These are phyloP conservation scores for Cercophora sp. DNA, from an alignment of 495 filamentous ascomycete genomes.

Conservation along the genomic window DNA sequence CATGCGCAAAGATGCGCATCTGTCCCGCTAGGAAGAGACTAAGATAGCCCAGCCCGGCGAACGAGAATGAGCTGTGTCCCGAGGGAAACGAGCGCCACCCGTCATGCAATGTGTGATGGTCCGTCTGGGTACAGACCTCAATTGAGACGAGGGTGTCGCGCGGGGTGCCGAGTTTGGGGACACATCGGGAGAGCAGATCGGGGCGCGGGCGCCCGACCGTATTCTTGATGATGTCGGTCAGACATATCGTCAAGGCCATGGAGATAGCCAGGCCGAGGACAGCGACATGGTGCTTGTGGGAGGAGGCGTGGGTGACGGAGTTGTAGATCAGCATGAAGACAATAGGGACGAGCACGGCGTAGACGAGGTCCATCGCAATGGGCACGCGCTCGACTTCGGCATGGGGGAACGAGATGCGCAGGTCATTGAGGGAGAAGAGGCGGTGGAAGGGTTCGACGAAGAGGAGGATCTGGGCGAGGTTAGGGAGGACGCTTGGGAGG, in stretches of 20 bases:
- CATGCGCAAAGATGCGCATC: slow-evolving; percentile 71
- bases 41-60: slow-evolving; percentile 79
- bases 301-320: slow-evolving; percentile 50
- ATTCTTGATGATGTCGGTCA: slow-evolving; percentile 93
- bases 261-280: slow-evolving; percentile 74
- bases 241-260: slow-evolving; percentile 70
- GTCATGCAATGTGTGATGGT: slow-evolving; percentile 78
- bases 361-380: slow-evolving; percentile 68
- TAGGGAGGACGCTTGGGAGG: not conserved
- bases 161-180: slow-evolving; percentile 62
- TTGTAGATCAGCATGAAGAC: slow-evolving; percentile 62
- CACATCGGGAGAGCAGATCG: slow-evolving; percentile 85
- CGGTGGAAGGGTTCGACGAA: slow-evolving; percentile 85
- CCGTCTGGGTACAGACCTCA: slow-evolving; percentile 74
- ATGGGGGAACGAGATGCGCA: slow-evolving; percentile 79
- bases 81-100: slow-evolving; percentile 92
- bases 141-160: slow-evolving; percentile 64
- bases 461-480: slow-evolving; percentile 54
- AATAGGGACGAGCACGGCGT: slow-evolving; percentile 69
- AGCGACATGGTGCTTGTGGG: slow-evolving; percentile 83
- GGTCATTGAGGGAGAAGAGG: slow-evolving; percentile 77
- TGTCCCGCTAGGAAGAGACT: slow-evolving; percentile 76
- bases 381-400: slow-evolving; percentile 81
- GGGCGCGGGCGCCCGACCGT: slow-evolving; percentile 84
- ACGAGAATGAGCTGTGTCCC: slow-evolving; percentile 83